Evolutionary conservation across 2,329 filamentous ascomycete species (phyloP), one percentile per base, ranked within the genome.

Genomic region (Colletotrichum sublineola): DNA sequence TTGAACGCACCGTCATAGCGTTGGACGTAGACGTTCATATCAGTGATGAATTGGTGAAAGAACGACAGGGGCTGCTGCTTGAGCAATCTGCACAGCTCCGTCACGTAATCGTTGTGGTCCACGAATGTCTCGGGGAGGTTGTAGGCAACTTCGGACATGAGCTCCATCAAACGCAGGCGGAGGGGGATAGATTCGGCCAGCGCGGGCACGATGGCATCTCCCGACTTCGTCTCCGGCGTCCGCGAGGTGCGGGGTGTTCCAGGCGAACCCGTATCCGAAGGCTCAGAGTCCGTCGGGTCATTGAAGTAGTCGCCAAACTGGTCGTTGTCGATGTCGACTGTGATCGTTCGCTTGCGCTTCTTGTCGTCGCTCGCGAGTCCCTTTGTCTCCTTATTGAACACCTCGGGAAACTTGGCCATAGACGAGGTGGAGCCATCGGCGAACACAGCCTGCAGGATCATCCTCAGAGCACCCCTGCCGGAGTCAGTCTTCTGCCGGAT

Each of bases 381-480:
- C 71, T 82, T 86, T 2, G 88, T 88, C 80, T 95, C 93, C 64
- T 89, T 88, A 31, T 87, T 84, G 82, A 93, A 96, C 5, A 95
- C 83, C 77, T 94, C 90, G 3, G 84, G 85, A 76, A 90, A 94
- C 9, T 88, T 84, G 1, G 84, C 86, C 52, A 86, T 79, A 3
- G 84, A 84, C 20, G 88, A 81, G n/a, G 83, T 79, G 38, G 83
- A 84, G 2, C 91, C 93, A 75, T 92, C 90, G 0, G 92, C 90
- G 65, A 94, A 88, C 7, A 95, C 84, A 1, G 92, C 91, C 74
- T 89, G 88, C 71, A 93, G 83, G 14, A 94, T 87, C 44, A 87
- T 86, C 69, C 86, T 86, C 65, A 86, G 76, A 5, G 83, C 82
- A 62, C 84, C 78, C 74, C 86, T 84, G 71, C 86, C 84, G 57